Base-by-base conservation (phyloP, 2,329 filamentous ascomycete genomes). In the Cladosporium colombiae region DNA sequence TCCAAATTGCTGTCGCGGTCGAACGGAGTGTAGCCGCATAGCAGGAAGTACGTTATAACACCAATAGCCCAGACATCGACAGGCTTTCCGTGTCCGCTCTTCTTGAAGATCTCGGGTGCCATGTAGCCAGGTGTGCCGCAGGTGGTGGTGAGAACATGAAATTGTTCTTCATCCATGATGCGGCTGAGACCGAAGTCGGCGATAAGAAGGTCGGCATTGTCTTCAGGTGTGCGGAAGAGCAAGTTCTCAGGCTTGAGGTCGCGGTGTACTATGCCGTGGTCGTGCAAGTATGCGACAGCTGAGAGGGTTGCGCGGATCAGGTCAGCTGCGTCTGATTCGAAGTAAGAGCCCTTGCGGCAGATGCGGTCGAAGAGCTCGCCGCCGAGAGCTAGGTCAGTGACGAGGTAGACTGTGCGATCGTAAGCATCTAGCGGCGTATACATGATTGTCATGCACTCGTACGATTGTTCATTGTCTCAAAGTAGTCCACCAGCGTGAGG, bases 41-140 rank as follows among this genome's bases (percentile, higher is more conserved):
- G 89, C 33, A 99, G 84, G 82, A 99, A 99, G 82, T 98, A 99
- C 35, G 95, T 98, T 76, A 99, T 99, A 52, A 99, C 95, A 56
- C 95, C 95, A 69, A 98, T 92, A 44, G 95, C 95, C 95, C 95
- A 99, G 70, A 99, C 89, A 78, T 99, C 95, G 62, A 99, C 95
- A 72, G 95, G 93, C 80, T 98, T 99, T 69, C 95, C 95, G 78
- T 99, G 95, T 29, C 95, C 95, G 8, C 91, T 93, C 84, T 99
- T 99, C 80, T 97, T 97, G 82, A 99, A 99, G 74, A 99, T 99
- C 78, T 99, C 95, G 25, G 95, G 95, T 2, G 95, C 95, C 95
- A 99, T 99, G 80, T 99, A 99, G 58, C 95, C 95, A 3, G 95
- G 95, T 1, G 95, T 99, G 67, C 95, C 95, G 77, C 95, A 99